Evolutionary conservation across 352 stramenopile genomes (phyloP), one percentile per base, ranked within the genome.

Genomic region (Paralagenidium karlingii): DNA sequence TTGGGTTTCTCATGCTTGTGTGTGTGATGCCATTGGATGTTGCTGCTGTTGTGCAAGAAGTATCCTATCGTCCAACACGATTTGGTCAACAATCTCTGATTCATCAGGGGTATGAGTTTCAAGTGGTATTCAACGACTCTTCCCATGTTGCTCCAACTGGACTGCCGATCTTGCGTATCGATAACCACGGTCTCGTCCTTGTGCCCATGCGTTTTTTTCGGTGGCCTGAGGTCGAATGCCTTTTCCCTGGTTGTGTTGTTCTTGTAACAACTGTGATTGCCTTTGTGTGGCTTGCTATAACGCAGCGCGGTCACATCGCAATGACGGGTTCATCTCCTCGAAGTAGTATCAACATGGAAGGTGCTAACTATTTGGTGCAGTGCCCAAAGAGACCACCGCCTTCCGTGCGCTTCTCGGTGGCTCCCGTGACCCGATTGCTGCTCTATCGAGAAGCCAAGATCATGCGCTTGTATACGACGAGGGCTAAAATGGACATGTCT

Each of bases 1-100:
- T 53, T 25, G 40, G 38, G 21, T 82, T 80, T 53, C 5, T 79
- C 24, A 63, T 75, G n/a, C 16, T 76, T 19, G 66, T 48, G 1
- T 27, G 69, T 2, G 16, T 81, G 12, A 29, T 82, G 16, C 68
- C 66, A 22, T 36, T 82, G 8, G 63, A 82, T 36, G 8, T 65
- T 3, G 66, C 60, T 27, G 51, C 66, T 8, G 74, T 78, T 20
- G 31, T 63, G 9, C 66, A 83, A 42, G 54, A 64, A 19, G 43
- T 51, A 8, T 34, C 29, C 26, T 83, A 79, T 36, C 40, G 43
- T 1, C 69, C 63, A 8, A 22, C 22, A 26, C 44, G 8, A n/a
- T 64, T 1, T 27, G 52, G 16, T 19, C 25, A 30, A 34, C 38
- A 7, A 57, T 44, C n/a, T 44, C 43, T 9, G 15, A 30, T 12